Conservation (phyloP, 148 eudicot species). For the Rhododendron williamsianum region DNA sequence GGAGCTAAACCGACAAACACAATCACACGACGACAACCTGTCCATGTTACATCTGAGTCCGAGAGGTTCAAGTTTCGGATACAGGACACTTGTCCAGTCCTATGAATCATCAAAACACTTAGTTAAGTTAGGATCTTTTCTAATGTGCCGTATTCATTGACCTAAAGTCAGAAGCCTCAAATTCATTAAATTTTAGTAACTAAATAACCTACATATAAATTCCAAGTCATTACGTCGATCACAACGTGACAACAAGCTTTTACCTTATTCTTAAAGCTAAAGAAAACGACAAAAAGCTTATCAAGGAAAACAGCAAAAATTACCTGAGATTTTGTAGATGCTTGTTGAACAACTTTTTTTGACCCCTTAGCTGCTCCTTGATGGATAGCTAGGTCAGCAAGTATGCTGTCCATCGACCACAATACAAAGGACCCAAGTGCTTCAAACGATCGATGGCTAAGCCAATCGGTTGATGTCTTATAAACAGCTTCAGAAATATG, state of each 20-base stretch:
- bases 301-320: background rate
- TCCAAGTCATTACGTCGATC: background rate
- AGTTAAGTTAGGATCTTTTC: background rate
- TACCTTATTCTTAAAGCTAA: background rate
- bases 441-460: constrained; percentile 37
- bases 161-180: background rate
- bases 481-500: constrained; percentile 50
- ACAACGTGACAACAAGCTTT: background rate
- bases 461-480: constrained; percentile 59
- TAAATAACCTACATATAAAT: background rate
- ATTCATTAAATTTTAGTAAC: background rate
- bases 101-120: background rate
- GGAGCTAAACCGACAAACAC: background rate
- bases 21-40: background rate
- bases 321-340: constrained; percentile 55
- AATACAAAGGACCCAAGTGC: constrained; percentile 48
- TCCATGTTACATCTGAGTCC: background rate
- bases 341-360: constrained; percentile 38
- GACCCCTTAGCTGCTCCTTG: constrained; percentile 30
- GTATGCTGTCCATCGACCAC: constrained; percentile 45
- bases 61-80: background rate
- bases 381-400: constrained; percentile 37
- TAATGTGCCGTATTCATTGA: background rate
- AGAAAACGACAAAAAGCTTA: background rate
- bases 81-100: background rate